Evolutionary conservation across 2,329 filamentous ascomycete genomes (phyloP), one percentile per base, ranked within the genome.

Genomic region (Cladosporium sp.): DNA sequence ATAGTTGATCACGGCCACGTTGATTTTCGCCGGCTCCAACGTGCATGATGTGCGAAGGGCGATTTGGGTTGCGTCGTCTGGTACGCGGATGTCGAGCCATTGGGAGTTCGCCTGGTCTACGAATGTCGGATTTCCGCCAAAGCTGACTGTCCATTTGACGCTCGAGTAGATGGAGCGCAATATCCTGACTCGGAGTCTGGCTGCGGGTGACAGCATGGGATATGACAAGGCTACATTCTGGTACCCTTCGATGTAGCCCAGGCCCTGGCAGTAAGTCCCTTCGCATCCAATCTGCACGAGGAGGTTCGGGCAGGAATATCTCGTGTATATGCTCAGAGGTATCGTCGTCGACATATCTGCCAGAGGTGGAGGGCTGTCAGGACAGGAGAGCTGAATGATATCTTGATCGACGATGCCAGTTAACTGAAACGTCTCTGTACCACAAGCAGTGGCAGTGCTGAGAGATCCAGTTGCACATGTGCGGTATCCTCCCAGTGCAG

Each of bases 21-120:
- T 1, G 5, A 41, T n/a, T n/a, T 1, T 3, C 7, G 18, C 18
- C 3, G 18, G 5, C 0, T n/a, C 18, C 18, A n/a, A n/a, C 7
- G 38, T n/a, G 38, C 38, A 44, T 6, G 38, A 44, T 10, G 38
- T 44, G 6, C 38, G 38, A n/a, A 44, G 38, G 38, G 2, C 15
- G 38, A 44, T 8, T 4, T 21, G 38, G 3, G 1, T n/a, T 10
- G 18, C 38, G 38, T 10, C 38, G 7, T n/a, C 18, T 3, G 38
- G 38, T 0, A 44, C 18, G 6, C 18, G 7, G 38, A 44, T 44
- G 18, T 44, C 38, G 38, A 44, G 38, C 38, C 38, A 44, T 44
- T 44, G 38, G 14, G 38, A 10, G 18, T 44, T 44, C 6, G 18
- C 6, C 8, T 44, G 38, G 38, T 44, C 38, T 6, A 44, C 5